phyloP scores from a whole-genome alignment of 2,329 filamentous ascomycete genomes.

The Monosporascus cannonballus region DNA sequence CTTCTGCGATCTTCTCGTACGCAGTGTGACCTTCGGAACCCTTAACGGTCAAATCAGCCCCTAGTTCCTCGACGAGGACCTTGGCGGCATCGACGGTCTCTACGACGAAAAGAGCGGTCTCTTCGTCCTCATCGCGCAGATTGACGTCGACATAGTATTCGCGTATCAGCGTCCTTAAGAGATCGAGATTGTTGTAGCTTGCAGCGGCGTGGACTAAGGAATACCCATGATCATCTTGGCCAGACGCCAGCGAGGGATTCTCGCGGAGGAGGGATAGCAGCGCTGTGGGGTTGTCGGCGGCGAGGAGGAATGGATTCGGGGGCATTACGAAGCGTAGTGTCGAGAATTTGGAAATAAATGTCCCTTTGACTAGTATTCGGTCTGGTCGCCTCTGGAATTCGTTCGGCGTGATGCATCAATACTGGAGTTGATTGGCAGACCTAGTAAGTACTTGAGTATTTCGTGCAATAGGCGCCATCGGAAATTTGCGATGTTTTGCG shows the following conservation, averaged over 20 bases:
- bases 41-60: constrained; percentile 56
- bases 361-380: too few relatives aligned
- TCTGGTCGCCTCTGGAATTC: too few relatives aligned
- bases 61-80: constrained; percentile 76
- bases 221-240: constrained; percentile 88
- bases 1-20: constrained; percentile 69
- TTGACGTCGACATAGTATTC: constrained; percentile 77
- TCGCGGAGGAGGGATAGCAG: constrained; percentile 70
- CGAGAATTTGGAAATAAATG: neutral
- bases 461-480: too few relatives aligned
- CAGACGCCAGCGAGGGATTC: constrained; percentile 68
- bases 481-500: neutral
- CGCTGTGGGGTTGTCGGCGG: constrained; percentile 71
- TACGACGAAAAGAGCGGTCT: constrained; percentile 91
- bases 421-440: too few relatives aligned
- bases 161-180: constrained; percentile 68
- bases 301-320: constrained; percentile 65
- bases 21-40: constrained; percentile 77
- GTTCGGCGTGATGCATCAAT: too few relatives aligned
- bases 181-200: constrained; percentile 81
- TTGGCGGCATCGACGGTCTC: constrained; percentile 76
- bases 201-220: constrained; percentile 88
- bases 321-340: constrained; percentile 31
- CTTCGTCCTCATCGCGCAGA: constrained; percentile 81
- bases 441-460: too few relatives aligned